A percentile compares a stretch with the other conserved stretches of the same genome.
These are phyloP conservation scores for Blastobotrys terrestris DNA, from an alignment of 805 yeast species.

Conservation along the genomic window DNA sequence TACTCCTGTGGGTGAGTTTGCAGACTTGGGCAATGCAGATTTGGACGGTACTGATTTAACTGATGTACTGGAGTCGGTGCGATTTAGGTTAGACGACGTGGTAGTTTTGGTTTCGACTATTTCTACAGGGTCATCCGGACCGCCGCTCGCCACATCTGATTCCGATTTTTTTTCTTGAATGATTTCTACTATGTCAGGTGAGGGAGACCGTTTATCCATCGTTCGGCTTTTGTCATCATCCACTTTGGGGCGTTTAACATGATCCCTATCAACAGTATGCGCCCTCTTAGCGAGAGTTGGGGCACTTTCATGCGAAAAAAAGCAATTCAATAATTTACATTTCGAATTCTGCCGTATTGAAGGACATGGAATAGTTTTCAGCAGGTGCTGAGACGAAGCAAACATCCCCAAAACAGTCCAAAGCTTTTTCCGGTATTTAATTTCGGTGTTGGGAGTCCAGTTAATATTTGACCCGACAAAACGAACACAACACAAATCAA, in stretches of 20 bases:
- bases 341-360: constrained; percentile 10
- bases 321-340: constrained; percentile 31
- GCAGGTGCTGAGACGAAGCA: constrained; percentile 17
- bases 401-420: constrained; percentile 20
- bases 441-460: background rate
- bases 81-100: no score
- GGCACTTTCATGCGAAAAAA: constrained; percentile 29
- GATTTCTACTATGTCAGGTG: background rate
- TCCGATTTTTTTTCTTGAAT: no score
- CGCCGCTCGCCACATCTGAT: no score
- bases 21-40: no score
- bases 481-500: background rate
- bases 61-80: no score
- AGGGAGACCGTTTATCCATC: background rate
- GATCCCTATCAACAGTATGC: no score
- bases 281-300: no score
- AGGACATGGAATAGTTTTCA: constrained; percentile 28
- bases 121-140: no score
- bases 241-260: background rate
- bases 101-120: no score
- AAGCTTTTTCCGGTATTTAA: no score
- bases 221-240: background rate
- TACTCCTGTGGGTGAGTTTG: no score
- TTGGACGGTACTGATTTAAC: no score
- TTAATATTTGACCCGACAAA: background rate